Base-by-base conservation (phyloP, 495 filamentous ascomycete genomes). In the Penicillium tannophilum region DNA sequence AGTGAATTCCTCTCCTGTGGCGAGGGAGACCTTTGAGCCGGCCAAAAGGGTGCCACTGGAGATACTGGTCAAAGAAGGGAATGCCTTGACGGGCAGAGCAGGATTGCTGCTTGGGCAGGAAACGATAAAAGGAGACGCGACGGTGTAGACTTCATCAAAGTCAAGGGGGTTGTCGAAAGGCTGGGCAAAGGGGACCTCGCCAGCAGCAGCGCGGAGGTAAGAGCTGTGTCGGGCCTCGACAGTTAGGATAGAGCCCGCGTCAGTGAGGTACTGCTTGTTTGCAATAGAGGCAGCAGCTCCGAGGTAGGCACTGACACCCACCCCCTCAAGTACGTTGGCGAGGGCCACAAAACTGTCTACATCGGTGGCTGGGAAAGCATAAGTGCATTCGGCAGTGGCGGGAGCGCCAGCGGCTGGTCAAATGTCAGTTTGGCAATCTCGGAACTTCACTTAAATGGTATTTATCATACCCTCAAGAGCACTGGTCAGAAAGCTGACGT, bases 191-290 rank as follows among this genome's bases (percentile, higher is more conserved):
- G 86, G 82, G 17, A 67, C 66, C 50, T 82, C 67, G 9, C 74
- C 67, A 16, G 79, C 71, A 7, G 78, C 69, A 47, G 75, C 73
- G 47, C 86, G 84, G 54, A 88, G 75, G 66, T 82, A 83, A 8
- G 84, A 72, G 33, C 75, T 81, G 72, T 88, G 86, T 4, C 86
- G 79, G 43, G 83, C 77, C 60, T 88, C 86, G 19, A 86, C 74
- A 43, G 86, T 84, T 30, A 87, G 70, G 63, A 89, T 88, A 41
- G 79, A 79, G 23, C 79, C 85, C 6, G 86, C 86, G 6, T 79
- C 83, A n/a, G 82, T 83, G 33, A 88, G 74, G 65, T 80, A 82
- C 9, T 55, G 63, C 20, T 79, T 76, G 55, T 75, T 75, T 61
- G 78, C 70, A 62, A 88, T 83, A 23, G 78, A 72, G 2, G 83